Base-by-base conservation (phyloP, 345 rosid species). In the Aethionema arabicum region DNA sequence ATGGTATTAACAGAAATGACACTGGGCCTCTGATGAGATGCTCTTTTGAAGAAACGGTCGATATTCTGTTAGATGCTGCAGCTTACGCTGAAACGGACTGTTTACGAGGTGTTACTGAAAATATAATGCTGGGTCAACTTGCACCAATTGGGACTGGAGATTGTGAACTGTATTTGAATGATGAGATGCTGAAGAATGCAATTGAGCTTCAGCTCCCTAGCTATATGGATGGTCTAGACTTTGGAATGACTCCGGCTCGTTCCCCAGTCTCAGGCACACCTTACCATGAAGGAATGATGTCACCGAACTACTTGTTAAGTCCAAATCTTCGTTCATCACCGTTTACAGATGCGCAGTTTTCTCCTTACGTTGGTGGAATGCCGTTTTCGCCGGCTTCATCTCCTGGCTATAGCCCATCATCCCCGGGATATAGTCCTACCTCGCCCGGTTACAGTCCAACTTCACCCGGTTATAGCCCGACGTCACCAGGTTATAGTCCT, bases 1-100 rank as follows among this genome's bases (percentile, higher is more conserved):
- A 92, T 67, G 99, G 99, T 58, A 92, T 92, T 69, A 92, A 92
- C 33, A 77, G 99, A 43, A 92, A 92, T 61, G 97, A 92, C 61
- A 92, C 99, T 13, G 99, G 99, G 29, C 99, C 97, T 16, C 62
- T 92, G 82, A 92, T 92, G 97, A 90, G 99, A 55, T 92, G 99
- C 70, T 92, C 96, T 15, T 92, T 92, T 56, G 99, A 92, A 80
- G 99, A 92, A 79, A 92, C 99, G 7, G 99, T 92, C 31, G 99
- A 89, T 77, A 92, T 90, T 74, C 88, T 92, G 55, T 88, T 92
- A 37, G 97, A 92, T 84, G 99, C 97, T 63, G 97, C 99, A 13
- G 97, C 87, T 29, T 90, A 82, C 74, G 97, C 97, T 10, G 99
- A 92, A 78, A 58, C 88, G 2, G 99, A 92, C 72, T 61, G 78